A percentile compares a stretch with the other conserved stretches of the same genome.
Evolutionary conservation across 441 rosid genomes (phyloP).

Genomic region (Adansonia grandidieri): DNA sequence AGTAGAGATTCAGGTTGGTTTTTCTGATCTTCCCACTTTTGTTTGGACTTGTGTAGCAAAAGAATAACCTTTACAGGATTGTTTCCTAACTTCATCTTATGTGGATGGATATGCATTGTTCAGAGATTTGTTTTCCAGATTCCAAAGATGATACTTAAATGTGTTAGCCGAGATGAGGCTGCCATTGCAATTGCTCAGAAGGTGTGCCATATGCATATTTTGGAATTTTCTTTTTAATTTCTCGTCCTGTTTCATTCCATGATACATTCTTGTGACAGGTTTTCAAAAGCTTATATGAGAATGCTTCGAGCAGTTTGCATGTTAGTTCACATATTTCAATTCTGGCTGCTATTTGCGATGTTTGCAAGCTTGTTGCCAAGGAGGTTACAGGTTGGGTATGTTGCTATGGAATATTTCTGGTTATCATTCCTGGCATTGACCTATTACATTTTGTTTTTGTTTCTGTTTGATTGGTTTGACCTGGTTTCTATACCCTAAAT

Average conservation of each 20-base stretch:
- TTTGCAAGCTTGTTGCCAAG: slow-evolving; percentile 90
- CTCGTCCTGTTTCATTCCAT: slow-evolving; percentile 4
- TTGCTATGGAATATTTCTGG: not conserved
- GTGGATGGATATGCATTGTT: not conserved
- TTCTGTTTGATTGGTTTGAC: not conserved
- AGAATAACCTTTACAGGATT: not conserved
- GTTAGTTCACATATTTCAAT: slow-evolving; percentile 78
- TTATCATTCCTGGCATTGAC: not conserved
- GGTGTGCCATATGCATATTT: slow-evolving; percentile 38
- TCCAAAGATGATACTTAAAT: slow-evolving; percentile 90
- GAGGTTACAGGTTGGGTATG: slow-evolving; percentile 98
- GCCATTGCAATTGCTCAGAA: slow-evolving; percentile 94
- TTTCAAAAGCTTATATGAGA: slow-evolving; percentile 86
- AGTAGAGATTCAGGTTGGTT: slow-evolving; percentile 79
- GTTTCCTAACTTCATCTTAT: not conserved
- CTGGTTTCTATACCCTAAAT: not conserved
- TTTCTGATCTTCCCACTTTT: slow-evolving; percentile 12
- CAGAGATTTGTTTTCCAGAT: slow-evolving; percentile 84
- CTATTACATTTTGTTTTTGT: not conserved
- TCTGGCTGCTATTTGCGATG: slow-evolving; percentile 89
- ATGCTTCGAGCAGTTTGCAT: slow-evolving; percentile 71
- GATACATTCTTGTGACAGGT: slow-evolving; percentile 47
- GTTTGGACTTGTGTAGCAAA: not conserved
- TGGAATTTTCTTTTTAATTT: no score
- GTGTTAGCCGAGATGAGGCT: slow-evolving; percentile 94